A percentile compares a stretch with the other conserved stretches of the same genome.
phyloP scores from a whole-genome alignment of 192 early-diverging fungal species.

The Linnemannia zychae region DNA sequence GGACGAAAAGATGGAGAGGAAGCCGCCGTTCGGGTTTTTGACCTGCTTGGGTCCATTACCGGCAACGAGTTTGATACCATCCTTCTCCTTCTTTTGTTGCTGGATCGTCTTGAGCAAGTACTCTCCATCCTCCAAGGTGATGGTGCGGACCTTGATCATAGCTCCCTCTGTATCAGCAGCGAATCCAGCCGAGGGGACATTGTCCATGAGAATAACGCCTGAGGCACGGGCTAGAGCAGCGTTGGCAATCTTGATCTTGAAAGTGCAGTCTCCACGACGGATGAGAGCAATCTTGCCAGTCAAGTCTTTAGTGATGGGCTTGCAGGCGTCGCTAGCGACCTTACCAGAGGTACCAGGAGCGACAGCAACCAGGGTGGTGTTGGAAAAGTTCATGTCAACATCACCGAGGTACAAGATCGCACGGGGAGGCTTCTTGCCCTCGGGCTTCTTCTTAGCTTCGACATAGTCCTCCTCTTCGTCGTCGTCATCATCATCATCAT shows the following conservation, averaged over 20 bases:
- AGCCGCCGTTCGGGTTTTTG: slow-evolving; percentile 66
- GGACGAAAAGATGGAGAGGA: slow-evolving; percentile 79
- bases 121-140: slow-evolving; percentile 65
- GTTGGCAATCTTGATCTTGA: slow-evolving; percentile 70
- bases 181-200: slow-evolving; percentile 17
- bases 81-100: slow-evolving; percentile 24
- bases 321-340: slow-evolving; percentile 70
- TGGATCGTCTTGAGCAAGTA: slow-evolving; percentile 62
- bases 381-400: slow-evolving; percentile 52
- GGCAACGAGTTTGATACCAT: slow-evolving; percentile 59
- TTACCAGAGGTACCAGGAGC: slow-evolving; percentile 54
- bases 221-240: slow-evolving; percentile 71
- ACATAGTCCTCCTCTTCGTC: slow-evolving; percentile 21
- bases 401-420: slow-evolving; percentile 49
- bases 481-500: background rate
- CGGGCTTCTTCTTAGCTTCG: slow-evolving; percentile 47
- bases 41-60: slow-evolving; percentile 61
- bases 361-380: slow-evolving; percentile 59
- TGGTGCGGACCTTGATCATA: slow-evolving; percentile 68
- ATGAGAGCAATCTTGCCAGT: slow-evolving; percentile 70
- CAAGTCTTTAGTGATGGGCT: slow-evolving; percentile 53
- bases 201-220: slow-evolving; percentile 78
- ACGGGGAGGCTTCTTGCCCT: slow-evolving; percentile 15
- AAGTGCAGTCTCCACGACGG: slow-evolving; percentile 78
- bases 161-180: slow-evolving; percentile 44